phyloP scores from a whole-genome alignment of 2,329 filamentous ascomycete genomes.

The Aspergillus pseudotamarii region DNA sequence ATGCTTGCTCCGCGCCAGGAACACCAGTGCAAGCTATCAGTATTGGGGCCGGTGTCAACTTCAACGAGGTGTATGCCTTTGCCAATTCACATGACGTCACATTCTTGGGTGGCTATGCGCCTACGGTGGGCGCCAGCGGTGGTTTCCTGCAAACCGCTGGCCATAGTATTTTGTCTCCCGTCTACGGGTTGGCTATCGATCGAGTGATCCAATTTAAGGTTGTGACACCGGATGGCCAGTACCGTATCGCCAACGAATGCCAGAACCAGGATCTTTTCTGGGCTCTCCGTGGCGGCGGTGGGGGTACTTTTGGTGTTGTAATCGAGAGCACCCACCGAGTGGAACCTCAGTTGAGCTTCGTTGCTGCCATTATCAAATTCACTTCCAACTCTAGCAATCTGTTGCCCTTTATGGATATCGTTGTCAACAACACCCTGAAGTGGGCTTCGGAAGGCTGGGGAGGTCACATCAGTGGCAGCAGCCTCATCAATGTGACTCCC shows the following conservation, averaged over 20 bases:
- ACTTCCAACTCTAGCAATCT: conserved; percentile 18
- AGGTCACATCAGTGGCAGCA: conserved; percentile 23
- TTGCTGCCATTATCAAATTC: conserved; percentile 21
- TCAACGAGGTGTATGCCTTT: conserved; percentile 29
- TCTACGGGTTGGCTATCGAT: conserved; percentile 32
- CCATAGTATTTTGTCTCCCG: conserved; percentile 31
- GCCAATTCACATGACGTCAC: conserved; percentile 28
- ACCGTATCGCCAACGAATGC: conserved; percentile 19
- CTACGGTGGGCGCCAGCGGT: conserved; percentile 25
- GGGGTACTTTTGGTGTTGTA: conserved; percentile 23
- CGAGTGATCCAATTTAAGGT: conserved; percentile 33
- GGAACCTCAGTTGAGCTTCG: conserved; percentile 14
- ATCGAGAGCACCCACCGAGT: conserved; percentile 20
- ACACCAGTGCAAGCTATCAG: conserved; percentile 27
- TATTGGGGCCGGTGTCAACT: conserved; percentile 32
- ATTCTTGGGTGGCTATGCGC: conserved; percentile 24
- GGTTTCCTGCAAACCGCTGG: conserved; percentile 34
- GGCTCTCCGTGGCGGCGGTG: conserved; percentile 10
- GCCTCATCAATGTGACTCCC: conserved; percentile 21
- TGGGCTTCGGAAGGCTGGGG: conserved; percentile 28
- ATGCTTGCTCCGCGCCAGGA: not conserved
- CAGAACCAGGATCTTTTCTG: conserved; percentile 27
- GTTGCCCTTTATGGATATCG: conserved; percentile 24
- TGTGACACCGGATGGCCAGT: conserved; percentile 24
- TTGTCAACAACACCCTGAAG: conserved; percentile 24